These are phyloP conservation scores for Spergularia azorica DNA, from an alignment of 179 eudicot species.

Conservation along the genomic window DNA sequence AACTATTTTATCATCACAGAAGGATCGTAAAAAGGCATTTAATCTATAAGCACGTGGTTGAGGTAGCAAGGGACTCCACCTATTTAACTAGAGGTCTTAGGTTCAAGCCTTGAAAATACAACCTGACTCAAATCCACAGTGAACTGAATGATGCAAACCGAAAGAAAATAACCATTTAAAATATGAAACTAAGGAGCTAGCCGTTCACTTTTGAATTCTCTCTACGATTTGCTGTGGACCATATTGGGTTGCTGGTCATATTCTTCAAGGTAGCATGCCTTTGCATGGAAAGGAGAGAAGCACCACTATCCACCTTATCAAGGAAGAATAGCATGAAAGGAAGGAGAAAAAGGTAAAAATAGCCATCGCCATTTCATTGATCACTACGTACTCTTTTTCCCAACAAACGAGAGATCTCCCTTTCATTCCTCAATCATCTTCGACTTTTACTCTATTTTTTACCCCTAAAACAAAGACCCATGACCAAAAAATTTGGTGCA, in stretches of 20 bases:
- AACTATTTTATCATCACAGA: too few relatives aligned
- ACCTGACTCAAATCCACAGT: too few relatives aligned
- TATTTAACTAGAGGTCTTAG: too few relatives aligned
- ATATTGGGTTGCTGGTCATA: conserved; percentile 43
- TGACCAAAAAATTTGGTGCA: not conserved
- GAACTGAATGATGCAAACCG: too few relatives aligned
- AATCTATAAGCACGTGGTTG: too few relatives aligned
- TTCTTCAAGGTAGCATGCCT: conserved; percentile 51
- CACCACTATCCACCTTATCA: conserved; percentile 38
- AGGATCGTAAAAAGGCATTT: too few relatives aligned
- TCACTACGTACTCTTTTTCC: conserved; percentile 35
- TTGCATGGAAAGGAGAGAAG: conserved; percentile 65
- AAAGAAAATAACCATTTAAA: too few relatives aligned
- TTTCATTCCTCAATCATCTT: conserved; percentile 63
- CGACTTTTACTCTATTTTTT: conserved; percentile 36
- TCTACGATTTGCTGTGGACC: conserved; percentile 29
- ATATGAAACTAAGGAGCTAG: too few relatives aligned
- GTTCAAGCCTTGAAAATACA: not conserved
- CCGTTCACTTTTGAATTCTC: not conserved
- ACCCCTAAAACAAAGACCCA: conserved; percentile 15
- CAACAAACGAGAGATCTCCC: conserved; percentile 66
- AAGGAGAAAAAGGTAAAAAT: not conserved
- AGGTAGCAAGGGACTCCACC: too few relatives aligned
- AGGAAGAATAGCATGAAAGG: not conserved
- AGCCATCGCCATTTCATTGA: conserved; percentile 6